Evolutionary conservation across 768 basidiomycete genomes (phyloP).

Genomic region (Lactarius psammicola): DNA sequence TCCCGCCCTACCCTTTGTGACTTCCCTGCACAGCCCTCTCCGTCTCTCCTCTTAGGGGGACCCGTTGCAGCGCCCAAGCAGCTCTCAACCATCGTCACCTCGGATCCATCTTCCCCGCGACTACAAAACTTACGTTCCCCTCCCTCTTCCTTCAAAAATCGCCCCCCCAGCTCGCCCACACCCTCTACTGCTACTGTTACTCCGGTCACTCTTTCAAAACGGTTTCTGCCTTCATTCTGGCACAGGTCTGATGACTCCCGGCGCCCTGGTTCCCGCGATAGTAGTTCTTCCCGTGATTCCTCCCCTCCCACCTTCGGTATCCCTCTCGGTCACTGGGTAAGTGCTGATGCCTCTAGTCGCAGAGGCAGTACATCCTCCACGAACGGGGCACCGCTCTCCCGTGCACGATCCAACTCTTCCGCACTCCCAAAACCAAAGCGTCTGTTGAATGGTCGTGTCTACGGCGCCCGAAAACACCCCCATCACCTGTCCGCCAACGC

Average conservation of each 20-base stretch:
- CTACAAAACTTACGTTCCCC: background rate
- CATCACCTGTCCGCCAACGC: conserved; percentile 34
- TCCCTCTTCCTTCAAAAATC: conserved; percentile 6
- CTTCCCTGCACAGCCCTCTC: conserved; percentile 15
- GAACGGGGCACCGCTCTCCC: conserved; percentile 3
- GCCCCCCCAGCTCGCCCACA: conserved; percentile 13
- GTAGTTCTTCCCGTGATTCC: conserved; percentile 48
- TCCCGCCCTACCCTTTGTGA: conserved; percentile 31
- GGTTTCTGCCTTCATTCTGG: conserved; percentile 27
- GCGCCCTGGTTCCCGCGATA: conserved; percentile 53
- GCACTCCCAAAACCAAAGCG: conserved; percentile 31
- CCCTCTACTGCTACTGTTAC: conserved; percentile 24
- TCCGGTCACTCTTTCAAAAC: conserved; percentile 20
- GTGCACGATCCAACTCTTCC: conserved; percentile 2
- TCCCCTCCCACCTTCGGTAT: conserved; percentile 9
- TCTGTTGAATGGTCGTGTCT: conserved; percentile 83
- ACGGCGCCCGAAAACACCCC: conserved; percentile 46
- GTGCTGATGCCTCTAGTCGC: conserved; percentile 8
- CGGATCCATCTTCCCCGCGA: background rate
- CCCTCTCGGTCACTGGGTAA: conserved; percentile 21
- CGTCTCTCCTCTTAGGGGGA: conserved; percentile 27
- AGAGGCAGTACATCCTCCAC: background rate
- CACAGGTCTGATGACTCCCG: conserved; percentile 47
- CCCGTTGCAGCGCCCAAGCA: conserved; percentile 9
- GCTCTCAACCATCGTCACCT: background rate